Conservation (phyloP, 306 rosid species). For the Rosa chinensis region DNA sequence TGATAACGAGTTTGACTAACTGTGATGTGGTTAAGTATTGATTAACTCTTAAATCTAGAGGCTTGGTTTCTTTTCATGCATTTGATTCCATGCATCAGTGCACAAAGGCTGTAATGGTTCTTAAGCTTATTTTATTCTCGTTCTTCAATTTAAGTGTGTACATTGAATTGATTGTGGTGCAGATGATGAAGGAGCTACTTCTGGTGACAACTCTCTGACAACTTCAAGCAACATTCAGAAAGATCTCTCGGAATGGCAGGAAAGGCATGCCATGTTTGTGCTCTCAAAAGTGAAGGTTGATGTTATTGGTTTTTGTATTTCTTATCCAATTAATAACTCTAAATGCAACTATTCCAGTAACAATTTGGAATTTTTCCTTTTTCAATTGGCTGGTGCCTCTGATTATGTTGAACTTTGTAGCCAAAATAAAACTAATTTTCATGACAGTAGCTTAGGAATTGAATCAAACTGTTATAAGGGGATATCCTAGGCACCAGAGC, state of each 20-base stretch:
- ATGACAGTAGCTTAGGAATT: not conserved
- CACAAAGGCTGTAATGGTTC: not conserved
- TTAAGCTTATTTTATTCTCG: not conserved
- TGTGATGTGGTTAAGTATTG: not conserved
- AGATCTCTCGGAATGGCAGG: conserved; percentile 90
- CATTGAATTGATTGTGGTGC: conserved; percentile 18
- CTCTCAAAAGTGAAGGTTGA: conserved; percentile 81
- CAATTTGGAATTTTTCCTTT: not conserved
- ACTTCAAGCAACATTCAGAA: conserved; percentile 45
- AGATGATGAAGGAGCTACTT: conserved; percentile 47
- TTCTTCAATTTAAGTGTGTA: not conserved
- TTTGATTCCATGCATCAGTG: not conserved
- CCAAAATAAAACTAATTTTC: not conserved
- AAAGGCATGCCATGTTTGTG: conserved; percentile 71
- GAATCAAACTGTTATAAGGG: not conserved
- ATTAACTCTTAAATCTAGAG: not conserved
- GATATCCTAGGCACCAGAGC: not conserved
- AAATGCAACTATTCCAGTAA: not conserved
- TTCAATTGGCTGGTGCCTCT: conserved; percentile 3
- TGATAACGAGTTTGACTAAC: not conserved
- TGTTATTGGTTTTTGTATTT: not conserved
- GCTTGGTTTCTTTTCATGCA: not conserved
- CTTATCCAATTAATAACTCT: not conserved
- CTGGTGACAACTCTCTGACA: conserved; percentile 33
- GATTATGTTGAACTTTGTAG: not conserved